Percentiles rank a stretch among this genome's conserved stretches.
Evolutionary conservation across 768 basidiomycete genomes (phyloP).

Genomic region (Cantharellus cinnabarinus): DNA sequence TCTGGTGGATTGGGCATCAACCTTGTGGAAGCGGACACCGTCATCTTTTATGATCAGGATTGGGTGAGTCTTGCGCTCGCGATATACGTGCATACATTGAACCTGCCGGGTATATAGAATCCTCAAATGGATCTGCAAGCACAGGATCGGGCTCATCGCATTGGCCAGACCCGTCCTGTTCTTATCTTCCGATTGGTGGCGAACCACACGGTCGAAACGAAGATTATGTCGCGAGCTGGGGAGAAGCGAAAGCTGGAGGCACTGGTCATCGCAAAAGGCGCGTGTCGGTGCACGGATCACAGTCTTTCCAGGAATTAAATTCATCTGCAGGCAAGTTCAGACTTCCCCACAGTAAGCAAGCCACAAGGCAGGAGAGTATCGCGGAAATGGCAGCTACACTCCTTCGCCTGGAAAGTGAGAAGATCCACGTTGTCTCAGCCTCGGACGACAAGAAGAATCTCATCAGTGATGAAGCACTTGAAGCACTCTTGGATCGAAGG

Average conservation of each 20-base stretch:
- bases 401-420: constrained; percentile 66
- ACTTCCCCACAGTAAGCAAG: neutral
- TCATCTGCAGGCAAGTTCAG: constrained; percentile 10
- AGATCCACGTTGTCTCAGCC: constrained; percentile 60
- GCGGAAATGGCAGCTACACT: constrained; percentile 66
- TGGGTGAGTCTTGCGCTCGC: constrained; percentile 32
- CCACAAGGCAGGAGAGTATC: constrained; percentile 36
- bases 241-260: constrained; percentile 85
- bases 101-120: constrained; percentile 29
- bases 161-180: constrained; percentile 83
- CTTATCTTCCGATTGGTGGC: constrained; percentile 75
- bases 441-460: constrained; percentile 34
- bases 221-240: constrained; percentile 70
- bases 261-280: constrained; percentile 84
- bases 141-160: constrained; percentile 86
- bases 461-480: constrained; percentile 64
- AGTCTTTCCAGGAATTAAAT: constrained; percentile 3
- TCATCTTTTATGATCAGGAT: constrained; percentile 85
- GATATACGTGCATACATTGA: neutral
- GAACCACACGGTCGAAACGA: constrained; percentile 77
- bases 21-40: constrained; percentile 66
- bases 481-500: constrained; percentile 59
- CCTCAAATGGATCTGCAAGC: constrained; percentile 96
- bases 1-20: constrained; percentile 69
- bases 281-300: constrained; percentile 9